A percentile compares a stretch with the other conserved stretches of the same genome.
These are phyloP conservation scores for Phytophthora citrophthora DNA, from an alignment of 352 stramenopile species.

Conservation along the genomic window DNA sequence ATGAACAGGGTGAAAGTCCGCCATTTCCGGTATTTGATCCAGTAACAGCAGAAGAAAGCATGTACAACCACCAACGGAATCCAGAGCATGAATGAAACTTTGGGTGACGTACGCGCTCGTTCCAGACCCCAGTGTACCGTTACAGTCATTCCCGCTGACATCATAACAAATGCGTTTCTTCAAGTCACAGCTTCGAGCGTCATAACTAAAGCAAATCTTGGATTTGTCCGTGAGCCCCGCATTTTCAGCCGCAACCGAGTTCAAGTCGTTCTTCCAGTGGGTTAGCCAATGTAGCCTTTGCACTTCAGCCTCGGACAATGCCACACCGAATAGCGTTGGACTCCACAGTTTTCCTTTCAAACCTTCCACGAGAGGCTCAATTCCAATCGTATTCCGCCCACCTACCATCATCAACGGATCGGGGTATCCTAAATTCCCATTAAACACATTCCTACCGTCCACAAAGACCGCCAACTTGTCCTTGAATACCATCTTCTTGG, in stretches of 20 bases:
- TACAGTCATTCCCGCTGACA: slow-evolving; percentile 75
- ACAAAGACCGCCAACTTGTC: slow-evolving; percentile 82
- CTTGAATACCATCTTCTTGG: slow-evolving; percentile 91
- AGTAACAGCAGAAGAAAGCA: slow-evolving; percentile 78
- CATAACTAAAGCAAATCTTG: slow-evolving; percentile 83
- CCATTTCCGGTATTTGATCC: slow-evolving; percentile 80
- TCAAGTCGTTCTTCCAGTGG: slow-evolving; percentile 77
- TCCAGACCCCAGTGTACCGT: slow-evolving; percentile 73
- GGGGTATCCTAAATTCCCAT: slow-evolving; percentile 73
- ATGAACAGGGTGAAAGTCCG: slow-evolving; percentile 76
- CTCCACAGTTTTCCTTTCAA: slow-evolving; percentile 80
- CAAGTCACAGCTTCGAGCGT: slow-evolving; percentile 71
- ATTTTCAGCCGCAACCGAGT: slow-evolving; percentile 69
- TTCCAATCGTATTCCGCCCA: slow-evolving; percentile 76
- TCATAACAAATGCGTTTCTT: slow-evolving; percentile 68
- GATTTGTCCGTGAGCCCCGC: slow-evolving; percentile 70
- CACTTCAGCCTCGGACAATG: slow-evolving; percentile 68
- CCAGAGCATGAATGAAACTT: slow-evolving; percentile 66
- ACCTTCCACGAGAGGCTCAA: slow-evolving; percentile 49
- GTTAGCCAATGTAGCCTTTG: slow-evolving; percentile 77
- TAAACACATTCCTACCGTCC: slow-evolving; percentile 66
- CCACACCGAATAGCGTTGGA: slow-evolving; percentile 75
- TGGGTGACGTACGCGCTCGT: slow-evolving; percentile 72
- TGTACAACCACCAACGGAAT: slow-evolving; percentile 69
- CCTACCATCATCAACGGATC: slow-evolving; percentile 72